Evolutionary conservation across 2,329 filamentous ascomycete species (phyloP), one percentile per base, ranked within the genome.

Genomic region (Teratosphaeria viscida): DNA sequence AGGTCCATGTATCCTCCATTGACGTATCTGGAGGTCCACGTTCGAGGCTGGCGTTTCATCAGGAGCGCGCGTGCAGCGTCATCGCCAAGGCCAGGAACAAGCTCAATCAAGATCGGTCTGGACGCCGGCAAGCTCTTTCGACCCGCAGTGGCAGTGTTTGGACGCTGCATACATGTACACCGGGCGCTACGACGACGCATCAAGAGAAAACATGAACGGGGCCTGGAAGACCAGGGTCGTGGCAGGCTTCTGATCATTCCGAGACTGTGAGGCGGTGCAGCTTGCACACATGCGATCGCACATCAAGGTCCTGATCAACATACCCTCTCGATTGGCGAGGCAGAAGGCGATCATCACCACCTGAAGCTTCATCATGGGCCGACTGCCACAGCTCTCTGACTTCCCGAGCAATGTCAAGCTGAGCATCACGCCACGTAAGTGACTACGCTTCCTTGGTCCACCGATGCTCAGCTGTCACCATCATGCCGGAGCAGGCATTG

Each of bases 381-480:
- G 76, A 58, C 70, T 79, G 54, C 78, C 78, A 39, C 73, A 68
- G 2, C 65, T 65, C 43, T 65, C 64, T 16, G 77, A 80, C 67
- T 79, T 80, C 57, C 70, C 76, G 10, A 64, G 69, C 29, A 68
- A 70, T 7, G 68, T 75, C 32, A 73, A 68, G 52, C 66, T 79
- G 52, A 73, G 69, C 61, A 75, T 80, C 53, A 74, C 74, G 34
- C 73, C 77, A 59, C 73, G 78, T 80, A 75, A 71, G 78, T 71
- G 23, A 54, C 54, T 29, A 60, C 37, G 37, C 5, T 43, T 14
- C 37, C 12, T 4, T 57, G 43, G 53, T 14, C 19, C 10, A 49
- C 43, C 16, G 43, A 35, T 12, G 16, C 32, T 54, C 43, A 49
- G 43, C 43, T 49, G 23, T 35, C 26, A 54, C 26, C 10, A 54